Base-by-base conservation (phyloP, 2,329 filamentous ascomycete species). In the Curvularia lunata region DNA sequence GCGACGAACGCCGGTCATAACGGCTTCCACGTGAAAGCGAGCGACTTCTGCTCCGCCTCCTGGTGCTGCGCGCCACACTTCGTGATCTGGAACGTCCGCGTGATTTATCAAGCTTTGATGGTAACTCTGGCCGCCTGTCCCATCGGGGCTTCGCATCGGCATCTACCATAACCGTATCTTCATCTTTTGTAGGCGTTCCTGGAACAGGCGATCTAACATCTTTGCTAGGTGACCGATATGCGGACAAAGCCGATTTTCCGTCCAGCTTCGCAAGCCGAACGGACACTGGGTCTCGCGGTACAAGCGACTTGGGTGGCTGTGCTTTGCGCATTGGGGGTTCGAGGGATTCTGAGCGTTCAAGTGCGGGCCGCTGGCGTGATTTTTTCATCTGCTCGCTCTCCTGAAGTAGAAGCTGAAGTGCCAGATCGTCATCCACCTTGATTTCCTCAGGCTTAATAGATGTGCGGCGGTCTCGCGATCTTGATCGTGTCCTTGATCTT, bases 361-460 rank as follows among this genome's bases (percentile, higher is more conserved):
- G 67, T 4, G 71, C 71, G 48, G 74, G 75, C 12, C 74, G 68
- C 52, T 75, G 71, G 18, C 71, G 67, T 12, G 74, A 68, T 40
- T 75, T 78, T 56, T 76, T 75, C 62, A 77, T 72, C 52, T 72
- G 67, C 52, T 75, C 73, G 48, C 74, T 73, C 46, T 78, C 75
- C 54, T 76, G 68, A 7, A 78, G 66, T 13, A 78, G 65, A 13
- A 69, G 59, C 30, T 70, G 66, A 28, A 78, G 59, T 9, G 74
- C 75, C 23, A 73, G 48, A 50, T 78, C 74, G 40, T 78, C 75
- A 30, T 76, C 74, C 19, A 77, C 71, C 52, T 76, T 77, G 66
- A 75, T 73, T 9, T 75, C 74, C 40, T 75, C 73, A 6, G 68
- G 64, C 34, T 68, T 71, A 41, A 72, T 51, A 6, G 67, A 56